Evolutionary conservation across 176 grass and related monocot genomes (phyloP), one percentile per base, ranked within the genome.

Genomic region (Zoysia pacifica): DNA sequence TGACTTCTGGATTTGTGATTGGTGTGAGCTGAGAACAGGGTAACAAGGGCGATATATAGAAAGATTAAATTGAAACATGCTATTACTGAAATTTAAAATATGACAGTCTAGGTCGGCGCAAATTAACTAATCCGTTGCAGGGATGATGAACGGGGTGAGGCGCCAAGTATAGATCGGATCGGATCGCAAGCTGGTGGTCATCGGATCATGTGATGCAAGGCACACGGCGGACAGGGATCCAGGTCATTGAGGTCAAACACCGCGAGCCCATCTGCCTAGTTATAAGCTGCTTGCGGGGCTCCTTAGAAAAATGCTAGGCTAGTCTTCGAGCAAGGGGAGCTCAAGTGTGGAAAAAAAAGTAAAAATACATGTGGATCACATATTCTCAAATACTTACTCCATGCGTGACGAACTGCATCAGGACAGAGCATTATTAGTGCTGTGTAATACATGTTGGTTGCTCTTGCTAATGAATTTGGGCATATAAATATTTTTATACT

Each of bases 171-270:
- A 8, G 47, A 67, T 67, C 75, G 47, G 62, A 67, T 67, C 75
- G 60, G 56, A 13, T 62, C 73, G 8, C 15, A 6, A 49, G 44
- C 28, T 40, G 9, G 44, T 77, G 46, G 6, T 1, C 2, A 12
- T 81, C 5, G 78, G 78, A 70, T 60, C 78, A 61, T 61, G 67
- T 70, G 67, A 58, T 16, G 65, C 28, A 28, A 28, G 28, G 28
- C 67, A 18, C 79, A 71, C 37, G 35, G 15, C 11, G 67, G 19
- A 62, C 10, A 2, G 20, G 35, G 43, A 72, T 81, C 28, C 16
- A 71, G 38, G 52, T 48, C 53, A 62, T 81, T 15, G 11, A 71
- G 38, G 52, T 48, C 53, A 62, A 2, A 70, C 14, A 11, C 58
- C 42, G 8, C 5, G 12, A 5, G 35, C 18, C 28, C 74, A 62